Conservation (phyloP, 78 protist genomes). For the Diacronema lutheri region DNA sequence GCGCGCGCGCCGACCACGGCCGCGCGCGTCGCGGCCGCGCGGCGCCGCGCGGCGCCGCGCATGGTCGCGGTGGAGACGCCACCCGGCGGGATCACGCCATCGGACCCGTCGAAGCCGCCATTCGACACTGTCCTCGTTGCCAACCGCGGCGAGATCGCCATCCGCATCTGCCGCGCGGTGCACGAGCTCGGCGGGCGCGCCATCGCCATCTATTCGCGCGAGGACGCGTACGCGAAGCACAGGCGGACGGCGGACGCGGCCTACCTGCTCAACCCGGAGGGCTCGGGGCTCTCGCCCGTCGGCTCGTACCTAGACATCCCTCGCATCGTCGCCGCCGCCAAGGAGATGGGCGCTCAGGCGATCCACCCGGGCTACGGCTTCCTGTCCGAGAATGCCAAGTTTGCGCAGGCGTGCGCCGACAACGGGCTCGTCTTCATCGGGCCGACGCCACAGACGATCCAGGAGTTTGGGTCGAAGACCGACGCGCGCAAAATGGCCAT, state of each 20-base stretch:
- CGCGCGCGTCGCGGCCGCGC: too few species aligned
- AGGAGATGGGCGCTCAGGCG: constrained; percentile 48
- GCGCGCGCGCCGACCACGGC: too few species aligned
- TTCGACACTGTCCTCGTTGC: constrained; percentile 44
- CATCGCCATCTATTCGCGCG: constrained; percentile 41
- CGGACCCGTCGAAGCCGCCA: background rate
- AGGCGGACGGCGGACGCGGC: constrained; percentile 54
- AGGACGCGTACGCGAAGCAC: constrained; percentile 14
- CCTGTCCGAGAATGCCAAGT: constrained; percentile 40
- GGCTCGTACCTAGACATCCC: constrained; percentile 63
- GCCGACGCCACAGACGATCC: constrained; percentile 6
- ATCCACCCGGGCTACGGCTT: constrained; percentile 57
- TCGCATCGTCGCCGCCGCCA: constrained; percentile 59
- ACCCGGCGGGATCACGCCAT: too few species aligned
- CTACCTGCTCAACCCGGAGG: constrained; percentile 21
- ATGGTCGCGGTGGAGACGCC: too few species aligned
- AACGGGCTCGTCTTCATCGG: constrained; percentile 48
- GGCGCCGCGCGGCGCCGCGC: too few species aligned
- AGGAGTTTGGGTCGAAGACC: constrained; percentile 34
- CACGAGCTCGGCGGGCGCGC: constrained; percentile 41
- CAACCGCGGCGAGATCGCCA: constrained; percentile 64
- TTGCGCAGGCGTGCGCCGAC: constrained; percentile 20
- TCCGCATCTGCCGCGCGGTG: constrained; percentile 54
- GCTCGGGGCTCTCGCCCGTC: constrained; percentile 30
- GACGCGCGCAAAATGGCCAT: constrained; percentile 36